Evolutionary conservation across 495 filamentous ascomycete species (phyloP).

Genomic region (Thozetella sp.): DNA sequence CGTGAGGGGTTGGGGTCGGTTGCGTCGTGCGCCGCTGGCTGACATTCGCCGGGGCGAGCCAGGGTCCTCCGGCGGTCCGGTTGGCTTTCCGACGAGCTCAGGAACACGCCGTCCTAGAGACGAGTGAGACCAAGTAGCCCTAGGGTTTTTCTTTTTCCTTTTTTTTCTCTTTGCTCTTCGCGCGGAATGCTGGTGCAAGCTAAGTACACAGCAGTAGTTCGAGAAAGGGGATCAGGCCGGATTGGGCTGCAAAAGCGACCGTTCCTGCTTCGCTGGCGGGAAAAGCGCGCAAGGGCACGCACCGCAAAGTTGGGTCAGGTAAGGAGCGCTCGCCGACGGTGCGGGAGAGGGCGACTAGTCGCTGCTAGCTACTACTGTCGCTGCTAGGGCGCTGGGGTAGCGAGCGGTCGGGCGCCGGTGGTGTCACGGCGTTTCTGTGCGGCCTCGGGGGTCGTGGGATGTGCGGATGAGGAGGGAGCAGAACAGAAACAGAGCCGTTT

Average conservation of each 20-base stretch:
- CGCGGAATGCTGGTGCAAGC: no score
- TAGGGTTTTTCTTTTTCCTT: no score
- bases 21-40: neutral
- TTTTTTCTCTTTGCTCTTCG: no score
- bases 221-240: neutral
- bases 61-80: neutral
- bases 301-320: neutral
- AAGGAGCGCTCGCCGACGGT: no score
- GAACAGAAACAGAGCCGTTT: neutral
- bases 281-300: neutral
- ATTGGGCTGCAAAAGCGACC: neutral
- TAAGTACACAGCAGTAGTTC: neutral
- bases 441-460: no score
- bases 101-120: neutral
- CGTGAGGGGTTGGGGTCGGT: slow-evolving; percentile 1
- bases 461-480: no score
- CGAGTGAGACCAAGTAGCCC: neutral
- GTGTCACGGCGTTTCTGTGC: no score
- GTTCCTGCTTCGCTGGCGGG: no score
- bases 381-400: no score
- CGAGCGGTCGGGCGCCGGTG: no score
- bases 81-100: neutral
- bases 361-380: no score
- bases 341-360: no score
- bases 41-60: neutral